Conservation (phyloP, 768 basidiomycete genomes). For the Naematelia encephala region DNA sequence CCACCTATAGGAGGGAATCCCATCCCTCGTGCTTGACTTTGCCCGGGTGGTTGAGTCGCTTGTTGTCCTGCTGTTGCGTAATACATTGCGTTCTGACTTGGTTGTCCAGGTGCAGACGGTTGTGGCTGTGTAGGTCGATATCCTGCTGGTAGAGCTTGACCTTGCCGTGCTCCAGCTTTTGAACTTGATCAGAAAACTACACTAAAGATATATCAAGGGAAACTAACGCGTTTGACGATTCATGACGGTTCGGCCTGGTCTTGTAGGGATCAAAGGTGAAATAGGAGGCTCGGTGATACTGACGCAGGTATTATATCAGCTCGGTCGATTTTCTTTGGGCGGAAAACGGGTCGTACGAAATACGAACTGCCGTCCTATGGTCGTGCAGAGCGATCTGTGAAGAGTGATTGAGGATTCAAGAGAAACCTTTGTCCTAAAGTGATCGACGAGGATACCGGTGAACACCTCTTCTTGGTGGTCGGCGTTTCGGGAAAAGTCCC, state of each 20-base stretch:
- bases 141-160: background rate
- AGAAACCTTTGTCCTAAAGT: background rate
- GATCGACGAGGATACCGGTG: slow-evolving; percentile 3
- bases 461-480: slow-evolving; percentile 1
- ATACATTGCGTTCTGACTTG: slow-evolving; percentile 21
- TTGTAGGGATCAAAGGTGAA: background rate
- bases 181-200: background rate
- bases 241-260: background rate
- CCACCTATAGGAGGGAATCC: slow-evolving; percentile 28
- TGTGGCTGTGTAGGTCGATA: slow-evolving; percentile 7
- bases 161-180: background rate
- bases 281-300: background rate
- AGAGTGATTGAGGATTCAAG: background rate
- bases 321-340: background rate
- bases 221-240: slow-evolving; percentile 6
- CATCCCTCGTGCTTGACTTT: slow-evolving; percentile 14
- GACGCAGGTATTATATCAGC: background rate
- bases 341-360: background rate
- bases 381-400: background rate
- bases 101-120: slow-evolving; percentile 1
- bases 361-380: background rate
- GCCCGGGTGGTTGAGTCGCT: slow-evolving; percentile 19
- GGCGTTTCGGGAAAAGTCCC: slow-evolving; percentile 8
- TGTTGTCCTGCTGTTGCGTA: slow-evolving; percentile 46
- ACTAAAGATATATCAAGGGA: background rate